Base-by-base conservation (phyloP, 495 filamentous ascomycete species). In the Talaromyces ruber region DNA sequence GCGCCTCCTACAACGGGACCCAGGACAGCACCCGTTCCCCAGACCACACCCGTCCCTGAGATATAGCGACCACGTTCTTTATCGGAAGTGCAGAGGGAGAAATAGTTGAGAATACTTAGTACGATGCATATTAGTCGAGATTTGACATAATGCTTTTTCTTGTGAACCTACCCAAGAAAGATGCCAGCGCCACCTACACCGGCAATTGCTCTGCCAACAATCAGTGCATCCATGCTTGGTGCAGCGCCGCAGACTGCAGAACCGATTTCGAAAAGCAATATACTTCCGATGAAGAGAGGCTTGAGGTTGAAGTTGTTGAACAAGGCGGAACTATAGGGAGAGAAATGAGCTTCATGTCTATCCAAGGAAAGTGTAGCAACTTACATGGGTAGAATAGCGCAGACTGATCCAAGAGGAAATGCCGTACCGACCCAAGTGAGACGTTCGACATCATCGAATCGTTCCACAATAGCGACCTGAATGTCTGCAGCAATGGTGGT, bases 401-500 rank as follows among this genome's bases (percentile, higher is more conserved):
- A 53, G 11, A 53, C 22, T 9, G 50, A 53, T 2, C 50, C 50
- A 4, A 53, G 50, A 47, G 50, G 67, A 64, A 87, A 86, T 7
- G 79, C 77, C 4, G 82, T 74, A 1, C 76, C 74, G 22, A 86
- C 65, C 86, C 86, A 88, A 34, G 79, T 65, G 5, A 88, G 68
- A 63, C 83, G 81, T 5, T 76, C 73, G 11, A 84, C 72, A 21
- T 78, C 67, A 8, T 76, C 74, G 34, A 88, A 82, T 0, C 61
- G 45, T 32, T 74, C 70, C 52, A 86, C 67, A 21, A 87, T 79
- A 4, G 73, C 70, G 9, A 76, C 76, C 66, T 86, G 84, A 12
- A 87, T 72, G 63, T 84, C 79, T 24, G 85, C 85, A 4, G 82
- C 83, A 21, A 88, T 83, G 51, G 85, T 88, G 32, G 81, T 82